phyloP scores from a whole-genome alignment of 163 green algal genomes.

The Scenedesmus sp. region DNA sequence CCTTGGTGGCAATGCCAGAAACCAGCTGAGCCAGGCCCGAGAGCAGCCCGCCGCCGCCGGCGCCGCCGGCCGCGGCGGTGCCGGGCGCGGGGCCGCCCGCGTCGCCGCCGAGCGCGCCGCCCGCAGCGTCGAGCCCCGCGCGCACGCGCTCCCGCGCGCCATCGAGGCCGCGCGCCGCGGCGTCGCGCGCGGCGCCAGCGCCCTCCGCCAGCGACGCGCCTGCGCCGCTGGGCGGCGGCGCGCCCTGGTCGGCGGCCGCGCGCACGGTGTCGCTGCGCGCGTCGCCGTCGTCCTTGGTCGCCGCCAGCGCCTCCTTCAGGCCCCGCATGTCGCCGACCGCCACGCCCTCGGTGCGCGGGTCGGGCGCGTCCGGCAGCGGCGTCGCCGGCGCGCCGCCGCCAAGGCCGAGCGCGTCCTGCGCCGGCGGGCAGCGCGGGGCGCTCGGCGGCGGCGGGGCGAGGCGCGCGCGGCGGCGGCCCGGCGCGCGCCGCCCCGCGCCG shows the following conservation, averaged over 20 bases:
- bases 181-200: not conserved
- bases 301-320: constrained; percentile 33
- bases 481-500: not conserved
- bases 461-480: not conserved
- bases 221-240: not conserved
- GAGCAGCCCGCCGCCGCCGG: constrained; percentile 13
- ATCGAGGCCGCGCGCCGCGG: constrained; percentile 4
- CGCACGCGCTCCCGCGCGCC: not conserved
- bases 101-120: not conserved
- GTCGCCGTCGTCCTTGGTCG: not conserved
- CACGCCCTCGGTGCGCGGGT: constrained; percentile 18
- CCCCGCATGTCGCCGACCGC: constrained; percentile 31
- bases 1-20: constrained; percentile 38
- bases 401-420: constrained; percentile 5
- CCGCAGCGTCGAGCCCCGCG: not conserved
- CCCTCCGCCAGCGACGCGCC: not conserved
- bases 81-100: not conserved
- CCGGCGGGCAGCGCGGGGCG: not conserved
- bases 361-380: not conserved
- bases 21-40: constrained; percentile 8
- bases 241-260: not conserved
- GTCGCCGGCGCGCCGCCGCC: constrained; percentile 9
- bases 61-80: not conserved
- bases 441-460: not conserved
- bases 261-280: not conserved